Evolutionary conservation across 495 filamentous ascomycete genomes (phyloP).

Genomic region (Pseudomonodictys pantanalensis): DNA sequence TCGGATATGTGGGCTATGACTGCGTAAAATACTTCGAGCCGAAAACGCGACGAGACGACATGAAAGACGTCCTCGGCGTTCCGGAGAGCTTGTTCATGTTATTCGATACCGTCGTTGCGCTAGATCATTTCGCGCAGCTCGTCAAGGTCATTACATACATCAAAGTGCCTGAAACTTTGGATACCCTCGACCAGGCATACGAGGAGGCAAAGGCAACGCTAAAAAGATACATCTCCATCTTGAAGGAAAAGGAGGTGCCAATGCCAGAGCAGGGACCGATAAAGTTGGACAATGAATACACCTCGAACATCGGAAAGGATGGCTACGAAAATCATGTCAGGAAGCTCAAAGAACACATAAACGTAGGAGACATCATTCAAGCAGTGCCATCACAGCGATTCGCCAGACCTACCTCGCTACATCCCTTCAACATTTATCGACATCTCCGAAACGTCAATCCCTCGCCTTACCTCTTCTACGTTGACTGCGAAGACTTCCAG

Average conservation of each 20-base stretch:
- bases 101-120: constrained; percentile 90
- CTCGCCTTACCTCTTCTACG: constrained; percentile 94
- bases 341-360: constrained; percentile 80
- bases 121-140: constrained; percentile 89
- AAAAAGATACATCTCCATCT: constrained; percentile 60
- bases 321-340: constrained; percentile 88
- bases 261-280: constrained; percentile 75
- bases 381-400: constrained; percentile 92
- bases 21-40: constrained; percentile 98
- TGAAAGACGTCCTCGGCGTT: constrained; percentile 83
- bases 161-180: constrained; percentile 57
- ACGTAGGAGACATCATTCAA: constrained; percentile 91
- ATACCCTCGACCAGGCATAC: constrained; percentile 60
- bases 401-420: constrained; percentile 80
- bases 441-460: constrained; percentile 94
- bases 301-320: constrained; percentile 84
- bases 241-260: constrained; percentile 70
- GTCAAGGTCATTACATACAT: constrained; percentile 93
- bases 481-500: constrained; percentile 86
- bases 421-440: constrained; percentile 98
- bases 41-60: constrained; percentile 69
- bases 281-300: constrained; percentile 67
- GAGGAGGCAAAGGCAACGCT: constrained; percentile 61
- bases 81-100: constrained; percentile 98
- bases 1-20: constrained; percentile 96